Evolutionary conservation across 164 flowering plant species (phyloP), one percentile per base, ranked within the genome.

Genomic region (Chimonanthus salicifolius): DNA sequence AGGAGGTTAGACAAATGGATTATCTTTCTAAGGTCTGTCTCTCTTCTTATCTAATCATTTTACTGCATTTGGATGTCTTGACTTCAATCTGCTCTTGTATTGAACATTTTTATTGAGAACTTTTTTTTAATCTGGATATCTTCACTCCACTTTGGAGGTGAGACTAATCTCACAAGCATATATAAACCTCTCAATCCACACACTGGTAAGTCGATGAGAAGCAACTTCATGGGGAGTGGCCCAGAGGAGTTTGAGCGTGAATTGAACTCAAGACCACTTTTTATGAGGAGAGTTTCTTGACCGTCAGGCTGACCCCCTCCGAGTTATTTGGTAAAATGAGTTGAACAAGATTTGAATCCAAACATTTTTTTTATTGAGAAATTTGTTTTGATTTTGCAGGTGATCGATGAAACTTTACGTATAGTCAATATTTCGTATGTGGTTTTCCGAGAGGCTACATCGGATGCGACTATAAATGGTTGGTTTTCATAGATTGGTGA

Each of bases 351-450:
- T 33, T 33, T 33, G 33, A 33, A 33, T 33, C 33, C 33, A 33
- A 33, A 33, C 33, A 33, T 33, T 33, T 33, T 33, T 33, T 58
- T 20, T 16, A 3, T 2, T 64, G 45, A 21, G 11, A 16, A 15
- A 13, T 54, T 54, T 18, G 5, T 43, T 6, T 48, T 43, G 49
- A 48, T 7, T 54, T 70, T 79, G 67, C 72, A 92, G 97, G 97
- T 93, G 72, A 78, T 91, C 7, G 98, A 93, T 79, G 98, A 93
- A 77, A 86, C 93, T 0, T 88, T 93, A 69, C 94, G 98, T 33
- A 13, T 87, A 76, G 58, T 90, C 48, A 85, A 92, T 77, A 85
- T 93, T 80, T 91, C 98, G 5, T 76, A 82, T 0, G 68, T 77
- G 47, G 93, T 84, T 58, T 93, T 93, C 74, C 85, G 98, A 18